Evolutionary conservation across 495 filamentous ascomycete genomes (phyloP), one percentile per base, ranked within the genome.

Genomic region (Penicillium malachiteum): DNA sequence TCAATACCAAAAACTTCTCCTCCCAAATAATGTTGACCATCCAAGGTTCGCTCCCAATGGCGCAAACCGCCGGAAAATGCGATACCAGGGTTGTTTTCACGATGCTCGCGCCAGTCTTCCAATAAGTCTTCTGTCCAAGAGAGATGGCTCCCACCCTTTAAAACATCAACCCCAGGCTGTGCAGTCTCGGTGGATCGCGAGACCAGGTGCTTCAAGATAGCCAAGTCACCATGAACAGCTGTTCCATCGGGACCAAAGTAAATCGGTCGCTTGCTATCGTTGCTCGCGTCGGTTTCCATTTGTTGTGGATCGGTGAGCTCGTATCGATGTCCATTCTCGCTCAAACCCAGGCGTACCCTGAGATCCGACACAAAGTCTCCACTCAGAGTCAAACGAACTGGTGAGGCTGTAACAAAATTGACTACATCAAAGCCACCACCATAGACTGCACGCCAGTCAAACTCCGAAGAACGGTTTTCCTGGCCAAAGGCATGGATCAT

Each of bases 351-450:
- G 32, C 72, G 74, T 0, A 88, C 80, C 5, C 84, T 73, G 57
- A 82, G 62, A 55, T 89, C 85, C 3, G 78, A 74, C 14, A 90
- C 64, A 0, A 55, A 40, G 46, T 89, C 82, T 0, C 71, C 62
- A 34, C 81, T 79, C 1, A 81, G 62, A 51, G 78, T 78, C 6
- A 90, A 64, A 34, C 79, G 75, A 10, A 80, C 75, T 10, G 39
- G 17, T 11, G 73, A 74, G 2, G 79, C 72, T 18, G 71, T 76
- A 7, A 77, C 70, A 62, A 88, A 81, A 60, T 98, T 91, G 45
- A 98, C 79, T 1, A 96, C 91, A 63, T 97, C 87, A 52, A 92
- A 97, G 1, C 94, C 94, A 0, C 54, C 54, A 1, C 93, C 95
- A 60, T 98, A 98, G 12, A 79, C 66, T 1, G 70, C 76, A 17